phyloP scores from a whole-genome alignment of 2,329 filamentous ascomycete genomes.

The Hymenoscyphus linearis region DNA sequence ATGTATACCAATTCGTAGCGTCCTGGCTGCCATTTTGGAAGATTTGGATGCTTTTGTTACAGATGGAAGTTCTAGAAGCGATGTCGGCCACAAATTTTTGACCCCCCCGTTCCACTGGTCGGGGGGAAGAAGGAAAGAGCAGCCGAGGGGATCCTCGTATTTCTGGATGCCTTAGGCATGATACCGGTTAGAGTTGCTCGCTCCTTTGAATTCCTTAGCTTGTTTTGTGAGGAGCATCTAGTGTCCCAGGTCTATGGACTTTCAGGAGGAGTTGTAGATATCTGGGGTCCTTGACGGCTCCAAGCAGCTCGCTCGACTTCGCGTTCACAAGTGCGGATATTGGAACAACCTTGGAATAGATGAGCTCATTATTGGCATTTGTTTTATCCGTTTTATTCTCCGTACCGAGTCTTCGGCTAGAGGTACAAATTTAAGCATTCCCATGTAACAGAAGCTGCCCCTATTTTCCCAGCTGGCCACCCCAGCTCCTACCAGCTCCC shows the following conservation, averaged over 20 bases:
- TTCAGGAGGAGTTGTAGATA: too few relatives aligned
- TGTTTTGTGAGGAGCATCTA: too few relatives aligned
- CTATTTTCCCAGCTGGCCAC: not conserved
- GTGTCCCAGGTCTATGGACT: too few relatives aligned
- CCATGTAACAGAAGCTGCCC: not conserved
- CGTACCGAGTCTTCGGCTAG: too few relatives aligned
- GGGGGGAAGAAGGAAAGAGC: not conserved
- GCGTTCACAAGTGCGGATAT: too few relatives aligned
- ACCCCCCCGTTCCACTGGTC: not conserved
- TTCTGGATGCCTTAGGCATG: not conserved
- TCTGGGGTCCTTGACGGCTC: too few relatives aligned
- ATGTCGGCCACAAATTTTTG: conserved; percentile 18
- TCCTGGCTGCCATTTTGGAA: conserved; percentile 52
- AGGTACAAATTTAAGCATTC: not conserved
- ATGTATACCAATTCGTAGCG: conserved; percentile 61
- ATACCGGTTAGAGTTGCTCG: not conserved
- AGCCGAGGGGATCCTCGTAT: not conserved
- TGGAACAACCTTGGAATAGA: too few relatives aligned
- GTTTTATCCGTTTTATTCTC: too few relatives aligned
- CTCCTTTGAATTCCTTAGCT: not conserved
- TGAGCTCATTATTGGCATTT: too few relatives aligned
- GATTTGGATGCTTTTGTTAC: conserved; percentile 6
- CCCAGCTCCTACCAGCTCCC: not conserved
- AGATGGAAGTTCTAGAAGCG: conserved; percentile 9
- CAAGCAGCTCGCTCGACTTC: too few relatives aligned